A percentile compares a stretch with the other conserved stretches of the same genome.
Conservation (phyloP, 225 moss, liverwort and hornwort species). For the Antitrichia curtipendula region DNA sequence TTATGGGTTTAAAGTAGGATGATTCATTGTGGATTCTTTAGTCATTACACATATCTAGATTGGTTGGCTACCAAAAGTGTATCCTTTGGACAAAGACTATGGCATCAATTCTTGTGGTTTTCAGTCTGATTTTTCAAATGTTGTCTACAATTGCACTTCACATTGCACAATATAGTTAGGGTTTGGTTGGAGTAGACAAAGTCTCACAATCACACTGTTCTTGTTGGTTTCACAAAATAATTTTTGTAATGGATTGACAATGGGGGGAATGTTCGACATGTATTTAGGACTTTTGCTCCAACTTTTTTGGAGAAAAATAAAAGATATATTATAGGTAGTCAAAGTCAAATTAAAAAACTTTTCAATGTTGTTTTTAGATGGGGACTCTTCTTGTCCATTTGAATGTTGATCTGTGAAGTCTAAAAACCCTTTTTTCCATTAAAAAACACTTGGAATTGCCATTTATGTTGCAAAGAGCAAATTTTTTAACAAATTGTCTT, state of each 20-base stretch:
- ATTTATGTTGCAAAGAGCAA: too few relatives aligned
- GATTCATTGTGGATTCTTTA: too few relatives aligned
- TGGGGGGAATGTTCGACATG: too few relatives aligned
- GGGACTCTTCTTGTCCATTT: not conserved
- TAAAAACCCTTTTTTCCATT: accelerated
- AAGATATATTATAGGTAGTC: not conserved
- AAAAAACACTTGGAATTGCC: accelerated
- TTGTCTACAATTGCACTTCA: not conserved
- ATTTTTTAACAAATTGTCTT: too few relatives aligned
- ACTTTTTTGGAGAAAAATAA: accelerated
- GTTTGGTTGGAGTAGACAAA: not conserved
- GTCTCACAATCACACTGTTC: accelerated
- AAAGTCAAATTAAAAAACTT: not conserved
- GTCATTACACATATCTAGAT: too few relatives aligned
- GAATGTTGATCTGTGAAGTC: accelerated
- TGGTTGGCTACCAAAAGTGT: not conserved
- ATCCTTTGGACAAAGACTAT: too few relatives aligned
- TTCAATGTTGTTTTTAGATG: too few relatives aligned
- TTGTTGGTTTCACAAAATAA: not conserved
- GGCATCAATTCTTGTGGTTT: accelerated
- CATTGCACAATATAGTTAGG: accelerated
- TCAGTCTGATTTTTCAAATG: accelerated
- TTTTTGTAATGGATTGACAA: not conserved
- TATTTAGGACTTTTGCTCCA: not conserved
- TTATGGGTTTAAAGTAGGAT: too few relatives aligned